Percentiles rank a stretch among this genome's conserved stretches.
These are phyloP conservation scores for Pichia sp. DNA, from an alignment of 1,139 yeast genomes.

Conservation along the genomic window DNA sequence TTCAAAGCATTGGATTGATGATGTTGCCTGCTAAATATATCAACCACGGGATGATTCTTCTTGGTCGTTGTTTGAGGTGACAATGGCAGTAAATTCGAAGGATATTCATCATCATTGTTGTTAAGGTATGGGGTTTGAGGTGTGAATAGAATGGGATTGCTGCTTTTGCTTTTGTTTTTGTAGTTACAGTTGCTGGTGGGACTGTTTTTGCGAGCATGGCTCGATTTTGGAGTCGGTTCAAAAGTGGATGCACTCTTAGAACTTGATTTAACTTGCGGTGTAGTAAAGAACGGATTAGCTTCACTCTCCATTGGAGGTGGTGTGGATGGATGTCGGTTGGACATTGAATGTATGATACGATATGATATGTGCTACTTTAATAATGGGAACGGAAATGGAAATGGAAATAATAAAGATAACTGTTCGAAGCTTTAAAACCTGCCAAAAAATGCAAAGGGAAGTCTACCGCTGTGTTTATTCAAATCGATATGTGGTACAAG, in stretches of 20 bases:
- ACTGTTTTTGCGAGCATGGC: neutral
- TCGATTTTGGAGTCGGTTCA: neutral
- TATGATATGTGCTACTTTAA: neutral
- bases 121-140: slow-evolving; percentile 25
- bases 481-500: too few relatives aligned
- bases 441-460: neutral
- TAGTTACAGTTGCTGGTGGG: neutral
- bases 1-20: neutral
- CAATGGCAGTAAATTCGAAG: slow-evolving; percentile 8
- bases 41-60: slow-evolving; percentile 5
- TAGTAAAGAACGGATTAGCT: slow-evolving; percentile 11
- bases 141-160: slow-evolving; percentile 19
- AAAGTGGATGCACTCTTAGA: neutral
- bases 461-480: neutral
- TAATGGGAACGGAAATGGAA: neutral
- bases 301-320: slow-evolving; percentile 22
- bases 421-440: neutral
- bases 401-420: neutral
- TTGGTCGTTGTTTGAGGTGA: slow-evolving; percentile 14
- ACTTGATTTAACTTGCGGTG: slow-evolving; percentile 11
- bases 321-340: slow-evolving; percentile 25
- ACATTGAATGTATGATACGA: slow-evolving; percentile 6
- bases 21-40: slow-evolving; percentile 2
- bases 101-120: slow-evolving; percentile 12
- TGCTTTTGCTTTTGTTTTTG: neutral